These are phyloP conservation scores for Chaetomium strumarium DNA, from an alignment of 2,329 filamentous ascomycete genomes.

Conservation along the genomic window DNA sequence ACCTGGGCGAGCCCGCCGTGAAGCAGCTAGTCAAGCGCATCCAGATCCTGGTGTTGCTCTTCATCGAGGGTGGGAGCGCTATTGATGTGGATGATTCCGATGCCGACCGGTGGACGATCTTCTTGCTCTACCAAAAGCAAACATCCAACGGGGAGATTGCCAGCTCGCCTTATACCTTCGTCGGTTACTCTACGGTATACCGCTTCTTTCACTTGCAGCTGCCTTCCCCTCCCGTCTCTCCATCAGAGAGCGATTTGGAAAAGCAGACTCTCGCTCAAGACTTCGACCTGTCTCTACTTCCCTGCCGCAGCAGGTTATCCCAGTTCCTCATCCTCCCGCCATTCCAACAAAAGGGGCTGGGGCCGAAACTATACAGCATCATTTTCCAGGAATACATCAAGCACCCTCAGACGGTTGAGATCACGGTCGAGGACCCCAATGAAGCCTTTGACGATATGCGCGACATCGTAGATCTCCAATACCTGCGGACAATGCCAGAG, in stretches of 20 bases:
- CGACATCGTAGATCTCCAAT: constrained; percentile 65
- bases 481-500: constrained; percentile 53
- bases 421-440: constrained; percentile 92
- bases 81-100: constrained; percentile 64
- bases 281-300: constrained; percentile 54
- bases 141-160: constrained; percentile 34
- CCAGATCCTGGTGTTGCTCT: constrained; percentile 77
- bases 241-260: constrained; percentile 27
- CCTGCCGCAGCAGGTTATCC: constrained; percentile 77
- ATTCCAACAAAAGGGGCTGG: constrained; percentile 76
- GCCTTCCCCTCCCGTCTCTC: constrained; percentile 38
- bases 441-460: constrained; percentile 76
- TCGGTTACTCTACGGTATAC: constrained; percentile 87
- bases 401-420: constrained; percentile 65
- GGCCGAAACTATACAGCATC: constrained; percentile 70
- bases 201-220: constrained; percentile 65
- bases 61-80: constrained; percentile 86
- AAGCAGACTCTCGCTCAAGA: constrained; percentile 43
- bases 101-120: constrained; percentile 84
- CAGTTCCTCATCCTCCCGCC: constrained; percentile 90
- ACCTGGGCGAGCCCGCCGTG: constrained; percentile 62
- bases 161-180: constrained; percentile 66
- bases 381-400: constrained; percentile 67
- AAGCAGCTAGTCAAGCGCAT: constrained; percentile 70
- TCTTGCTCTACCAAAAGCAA: constrained; percentile 71